These are phyloP conservation scores for Carex littledalei DNA, from an alignment of 176 grass and related monocot species.

Conservation along the genomic window DNA sequence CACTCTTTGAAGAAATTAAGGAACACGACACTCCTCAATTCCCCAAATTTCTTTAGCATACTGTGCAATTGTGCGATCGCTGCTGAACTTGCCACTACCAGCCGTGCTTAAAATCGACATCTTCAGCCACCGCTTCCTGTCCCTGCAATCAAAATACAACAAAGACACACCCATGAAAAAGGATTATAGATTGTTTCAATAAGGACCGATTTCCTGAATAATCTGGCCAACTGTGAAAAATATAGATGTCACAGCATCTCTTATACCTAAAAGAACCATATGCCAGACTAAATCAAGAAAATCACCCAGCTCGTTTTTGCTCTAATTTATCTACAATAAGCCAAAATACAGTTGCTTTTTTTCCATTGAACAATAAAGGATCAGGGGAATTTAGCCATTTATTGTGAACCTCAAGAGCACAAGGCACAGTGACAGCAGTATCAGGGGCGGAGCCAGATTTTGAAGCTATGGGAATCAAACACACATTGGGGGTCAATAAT, in stretches of 20 bases:
- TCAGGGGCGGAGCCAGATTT: background rate
- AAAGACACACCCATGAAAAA: background rate
- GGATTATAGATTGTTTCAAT: background rate
- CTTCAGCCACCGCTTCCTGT: slow-evolving; percentile 80
- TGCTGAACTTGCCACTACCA: slow-evolving; percentile 96
- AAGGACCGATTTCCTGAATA: background rate
- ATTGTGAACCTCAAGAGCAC: background rate
- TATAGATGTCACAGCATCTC: background rate
- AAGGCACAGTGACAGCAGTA: background rate
- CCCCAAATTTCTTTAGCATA: slow-evolving; percentile 95
- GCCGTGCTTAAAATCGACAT: slow-evolving; percentile 98
- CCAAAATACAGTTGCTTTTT: background rate
- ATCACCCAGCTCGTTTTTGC: background rate
- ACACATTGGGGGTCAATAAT: no score
- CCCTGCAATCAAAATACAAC: slow-evolving; percentile 38
- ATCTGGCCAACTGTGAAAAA: background rate
- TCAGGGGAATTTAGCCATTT: background rate
- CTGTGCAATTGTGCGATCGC: slow-evolving; percentile 83
- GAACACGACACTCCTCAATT: slow-evolving; percentile 60
- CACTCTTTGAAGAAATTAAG: slow-evolving; percentile 20
- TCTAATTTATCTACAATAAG: background rate
- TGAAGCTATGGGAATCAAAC: no score
- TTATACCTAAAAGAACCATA: background rate
- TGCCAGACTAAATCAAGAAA: background rate
- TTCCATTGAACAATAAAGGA: background rate